A percentile compares a stretch with the other conserved stretches of the same genome.
phyloP scores from a whole-genome alignment of 345 rosid species.

The Eucalyptus urophylla region DNA sequence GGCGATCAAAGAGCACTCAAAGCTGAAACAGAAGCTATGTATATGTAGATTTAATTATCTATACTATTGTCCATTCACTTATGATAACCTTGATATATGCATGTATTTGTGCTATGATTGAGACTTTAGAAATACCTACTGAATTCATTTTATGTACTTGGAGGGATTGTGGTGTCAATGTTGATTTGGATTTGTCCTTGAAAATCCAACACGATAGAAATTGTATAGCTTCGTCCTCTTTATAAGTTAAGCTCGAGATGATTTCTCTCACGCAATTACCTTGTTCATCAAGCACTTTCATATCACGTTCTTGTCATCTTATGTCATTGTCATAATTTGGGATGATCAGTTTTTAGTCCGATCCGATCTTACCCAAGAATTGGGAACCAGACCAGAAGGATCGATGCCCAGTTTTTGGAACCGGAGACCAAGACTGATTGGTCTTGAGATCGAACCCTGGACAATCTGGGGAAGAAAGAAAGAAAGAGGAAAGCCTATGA shows the following conservation, averaged over 20 bases:
- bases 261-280: neutral
- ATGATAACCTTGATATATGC: neutral
- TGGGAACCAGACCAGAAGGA: too few species aligned
- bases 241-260: neutral
- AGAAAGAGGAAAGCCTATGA: neutral
- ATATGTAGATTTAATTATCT: neutral
- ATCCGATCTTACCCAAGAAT: too few species aligned
- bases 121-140: neutral
- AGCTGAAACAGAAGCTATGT: neutral
- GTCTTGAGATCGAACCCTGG: too few species aligned
- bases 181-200: neutral
- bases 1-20: neutral
- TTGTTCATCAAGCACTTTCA: neutral
- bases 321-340: too few species aligned
- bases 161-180: neutral
- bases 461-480: neutral
- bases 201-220: neutral
- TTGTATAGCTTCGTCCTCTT: neutral
- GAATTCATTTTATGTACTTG: neutral
- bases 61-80: neutral
- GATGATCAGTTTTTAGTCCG: too few species aligned
- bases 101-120: neutral
- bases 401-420: too few species aligned
- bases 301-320: neutral
- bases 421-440: accelerated